These are phyloP conservation scores for Tricholoma furcatifolium DNA, from an alignment of 768 basidiomycete species.

Conservation along the genomic window DNA sequence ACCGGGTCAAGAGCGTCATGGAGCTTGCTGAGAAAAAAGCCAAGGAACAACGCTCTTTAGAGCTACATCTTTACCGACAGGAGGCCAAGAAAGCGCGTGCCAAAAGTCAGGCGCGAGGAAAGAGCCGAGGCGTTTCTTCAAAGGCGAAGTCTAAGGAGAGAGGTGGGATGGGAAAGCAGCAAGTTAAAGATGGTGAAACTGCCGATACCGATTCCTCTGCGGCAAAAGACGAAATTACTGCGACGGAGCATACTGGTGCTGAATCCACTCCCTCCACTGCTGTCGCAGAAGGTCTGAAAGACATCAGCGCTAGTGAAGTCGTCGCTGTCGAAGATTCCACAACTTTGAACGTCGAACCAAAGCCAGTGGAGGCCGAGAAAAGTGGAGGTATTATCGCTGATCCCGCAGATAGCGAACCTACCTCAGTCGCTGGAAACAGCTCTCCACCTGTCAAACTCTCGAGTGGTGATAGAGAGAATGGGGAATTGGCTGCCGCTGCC, in stretches of 20 bases:
- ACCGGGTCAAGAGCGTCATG: conserved; percentile 18
- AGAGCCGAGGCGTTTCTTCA: conserved; percentile 1
- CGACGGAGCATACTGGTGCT: neutral
- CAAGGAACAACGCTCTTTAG: conserved; percentile 17
- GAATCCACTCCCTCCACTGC: neutral
- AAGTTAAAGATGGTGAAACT: neutral
- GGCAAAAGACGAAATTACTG: neutral
- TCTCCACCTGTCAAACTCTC: too few species aligned
- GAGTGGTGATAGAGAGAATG: too few species aligned
- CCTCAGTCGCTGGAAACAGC: too few species aligned
- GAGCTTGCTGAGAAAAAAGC: conserved; percentile 19
- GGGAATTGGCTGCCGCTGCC: too few species aligned
- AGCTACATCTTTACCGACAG: conserved; percentile 5
- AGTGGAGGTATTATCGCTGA: neutral
- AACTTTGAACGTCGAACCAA: neutral
- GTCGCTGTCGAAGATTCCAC: neutral
- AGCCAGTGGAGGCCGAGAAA: neutral
- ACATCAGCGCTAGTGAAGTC: neutral
- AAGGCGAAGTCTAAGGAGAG: conserved; percentile 5
- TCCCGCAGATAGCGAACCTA: too few species aligned
- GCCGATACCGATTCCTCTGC: neutral
- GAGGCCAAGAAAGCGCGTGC: conserved; percentile 10
- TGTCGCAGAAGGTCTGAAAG: neutral
- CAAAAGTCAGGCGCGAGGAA: conserved; percentile 14
- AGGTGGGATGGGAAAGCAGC: conserved; percentile 1